Evolutionary conservation across 768 basidiomycete species (phyloP), one percentile per base, ranked within the genome.

Genomic region (Hortiboletus flavorubellus): DNA sequence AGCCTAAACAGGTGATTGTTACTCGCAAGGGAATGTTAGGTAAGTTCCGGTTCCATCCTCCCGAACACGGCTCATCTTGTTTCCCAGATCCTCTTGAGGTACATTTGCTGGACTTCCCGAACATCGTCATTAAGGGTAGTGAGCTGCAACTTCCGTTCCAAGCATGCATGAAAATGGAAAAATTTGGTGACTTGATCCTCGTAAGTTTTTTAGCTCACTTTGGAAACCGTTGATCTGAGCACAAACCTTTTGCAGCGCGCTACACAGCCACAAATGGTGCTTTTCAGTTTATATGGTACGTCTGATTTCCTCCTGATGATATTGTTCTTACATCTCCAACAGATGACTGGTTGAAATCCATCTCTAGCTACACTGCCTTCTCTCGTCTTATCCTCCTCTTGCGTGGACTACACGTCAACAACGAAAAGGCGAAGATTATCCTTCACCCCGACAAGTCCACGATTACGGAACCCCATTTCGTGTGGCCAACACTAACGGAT

Each of bases 111-210:
- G 97, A 99, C 75, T 99, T 99, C 87, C 97, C 97, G 49, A 99
- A 99, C 74, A 99, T 99, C 62, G 97, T 99, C 73, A 99, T 99
- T 80, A 98, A 98, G 76, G 97, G 97, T 54, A 94, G 91, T 61
- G 97, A 99, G 71, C 78, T 99, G 46, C 97, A 99, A 66, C 77
- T 98, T 54, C 97, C 97, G 0, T 99, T 99, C 94, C 96, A 98
- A 74, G 96, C 97, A 15, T 96, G 94, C 64, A 94, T 99, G 92
- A 98, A 98, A 80, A 95, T 98, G 89, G 97, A 99, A 82, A 98
- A 98, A 74, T 98, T 99, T 63, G 97, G 97, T 76, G 97, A 99
- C 70, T 78, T 99, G 58, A 98, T 98, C 61, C 71, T 98, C 70
- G 87, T 87, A 67, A 49, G 79, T 64, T 33, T 16, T 34, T 29